Percentiles rank a stretch among this genome's conserved stretches.
Conservation (phyloP, 2,329 filamentous ascomycete genomes). For the Reticulascus tulasneorum region DNA sequence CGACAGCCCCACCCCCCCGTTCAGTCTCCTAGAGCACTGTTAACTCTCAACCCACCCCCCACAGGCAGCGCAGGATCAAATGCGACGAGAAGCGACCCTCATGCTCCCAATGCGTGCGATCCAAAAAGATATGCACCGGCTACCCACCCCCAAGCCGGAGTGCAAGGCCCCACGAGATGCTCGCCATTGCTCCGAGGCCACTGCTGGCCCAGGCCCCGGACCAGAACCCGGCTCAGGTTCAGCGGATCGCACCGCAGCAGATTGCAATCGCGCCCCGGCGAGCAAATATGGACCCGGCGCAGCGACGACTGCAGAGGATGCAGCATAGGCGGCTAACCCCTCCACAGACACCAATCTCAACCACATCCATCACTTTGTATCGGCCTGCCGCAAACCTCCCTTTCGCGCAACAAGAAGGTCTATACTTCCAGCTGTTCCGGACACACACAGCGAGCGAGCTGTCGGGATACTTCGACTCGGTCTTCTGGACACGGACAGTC, state of each 20-base stretch:
- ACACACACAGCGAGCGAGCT: conserved; percentile 58
- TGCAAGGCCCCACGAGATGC: conserved; percentile 40
- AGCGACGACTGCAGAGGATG: conserved; percentile 10
- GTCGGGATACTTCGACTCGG: conserved; percentile 63
- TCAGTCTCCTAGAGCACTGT: conserved; percentile 2
- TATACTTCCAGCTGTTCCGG: conserved; percentile 61
- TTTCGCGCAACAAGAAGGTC: conserved; percentile 47
- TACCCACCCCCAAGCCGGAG: conserved; percentile 56
- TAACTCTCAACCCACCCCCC: conserved; percentile 17
- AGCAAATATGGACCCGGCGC: conserved; percentile 14
- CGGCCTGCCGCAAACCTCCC: conserved; percentile 41
- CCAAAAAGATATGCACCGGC: conserved; percentile 55
- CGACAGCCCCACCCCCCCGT: not conserved
- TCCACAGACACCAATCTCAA: conserved; percentile 26
- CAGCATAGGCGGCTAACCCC: conserved; percentile 20
- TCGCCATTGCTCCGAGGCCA: conserved; percentile 48
- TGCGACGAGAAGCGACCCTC: conserved; percentile 61
- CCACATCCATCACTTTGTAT: conserved; percentile 29
- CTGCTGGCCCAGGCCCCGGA: conserved; percentile 20
- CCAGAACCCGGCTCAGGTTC: conserved; percentile 4
- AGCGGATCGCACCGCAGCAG: too few species aligned
- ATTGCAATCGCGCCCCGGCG: conserved; percentile 17
- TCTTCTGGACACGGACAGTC: conserved; percentile 62
- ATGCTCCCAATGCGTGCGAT: conserved; percentile 56
- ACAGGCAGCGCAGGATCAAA: conserved; percentile 58